Evolutionary conservation across 495 filamentous ascomycete species (phyloP).

Genomic region (Lepraria neglecta): DNA sequence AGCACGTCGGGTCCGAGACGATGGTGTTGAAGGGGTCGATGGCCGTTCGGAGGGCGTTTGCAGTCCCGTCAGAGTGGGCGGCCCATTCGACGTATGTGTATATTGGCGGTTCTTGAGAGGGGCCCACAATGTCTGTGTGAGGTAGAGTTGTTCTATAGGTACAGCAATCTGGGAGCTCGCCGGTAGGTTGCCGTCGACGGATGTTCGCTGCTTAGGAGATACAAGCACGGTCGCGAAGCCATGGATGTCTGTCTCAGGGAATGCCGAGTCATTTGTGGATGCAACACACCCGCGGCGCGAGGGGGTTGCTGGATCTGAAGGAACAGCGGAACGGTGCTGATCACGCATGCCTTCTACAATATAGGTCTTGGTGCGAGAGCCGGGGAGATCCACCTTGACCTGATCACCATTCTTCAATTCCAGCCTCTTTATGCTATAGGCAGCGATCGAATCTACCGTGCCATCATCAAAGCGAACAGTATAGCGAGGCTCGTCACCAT

Average conservation of each 20-base stretch:
- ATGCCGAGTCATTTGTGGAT: constrained; percentile 31
- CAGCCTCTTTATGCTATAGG: constrained; percentile 37
- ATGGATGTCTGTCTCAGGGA: constrained; percentile 43
- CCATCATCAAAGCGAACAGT: constrained; percentile 47
- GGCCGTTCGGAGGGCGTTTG: constrained; percentile 41
- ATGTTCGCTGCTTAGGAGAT: constrained; percentile 43
- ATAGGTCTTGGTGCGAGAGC: constrained; percentile 42
- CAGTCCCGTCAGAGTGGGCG: constrained; percentile 27
- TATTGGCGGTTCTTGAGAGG: constrained; percentile 42
- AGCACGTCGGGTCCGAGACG: constrained; percentile 38
- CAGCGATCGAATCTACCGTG: constrained; percentile 34
- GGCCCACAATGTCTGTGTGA: constrained; percentile 47
- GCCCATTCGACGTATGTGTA: constrained; percentile 27
- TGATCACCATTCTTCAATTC: constrained; percentile 45
- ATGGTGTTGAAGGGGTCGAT: constrained; percentile 41
- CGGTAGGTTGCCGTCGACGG: constrained; percentile 31
- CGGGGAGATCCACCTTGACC: constrained; percentile 47
- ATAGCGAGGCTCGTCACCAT: constrained; percentile 39
- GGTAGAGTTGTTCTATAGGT: constrained; percentile 43
- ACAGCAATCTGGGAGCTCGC: constrained; percentile 34
- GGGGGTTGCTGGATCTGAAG: constrained; percentile 17
- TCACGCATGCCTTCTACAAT: constrained; percentile 42
- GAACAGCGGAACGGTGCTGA: constrained; percentile 23
- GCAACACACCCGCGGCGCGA: constrained; percentile 20
- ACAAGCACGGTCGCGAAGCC: constrained; percentile 42